Evolutionary conservation across 2,329 filamentous ascomycete species (phyloP), one percentile per base, ranked within the genome.

Genomic region (Claviceps fusiformis): DNA sequence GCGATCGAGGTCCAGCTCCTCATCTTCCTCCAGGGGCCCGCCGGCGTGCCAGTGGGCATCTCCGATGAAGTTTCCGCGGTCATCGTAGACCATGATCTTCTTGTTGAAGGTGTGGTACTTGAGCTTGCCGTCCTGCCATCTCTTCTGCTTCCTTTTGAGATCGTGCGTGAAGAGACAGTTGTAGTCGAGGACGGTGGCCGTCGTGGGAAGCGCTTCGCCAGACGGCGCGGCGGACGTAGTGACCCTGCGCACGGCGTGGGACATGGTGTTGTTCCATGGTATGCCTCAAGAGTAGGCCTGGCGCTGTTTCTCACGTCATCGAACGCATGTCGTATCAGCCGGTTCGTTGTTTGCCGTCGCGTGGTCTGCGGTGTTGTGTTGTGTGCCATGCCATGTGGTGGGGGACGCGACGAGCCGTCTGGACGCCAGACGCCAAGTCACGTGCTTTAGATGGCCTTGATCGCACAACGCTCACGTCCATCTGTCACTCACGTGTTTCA

Each of bases 31-130:
- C 27, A 95, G 72, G n/a, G 80, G 78, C 43, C 77, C 78, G 53
- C 80, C 78, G 49, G 83, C 77, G 47, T 82, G 82, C 84, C 87
- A 93, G 69, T 95, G 89, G 37, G 83, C 81, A 67, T 95, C 91
- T 3, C 90, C 91, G 33, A 96, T 78, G 60, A 85, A 89, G 66
- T 91, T 89, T 0, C 87, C 82, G 2, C 80, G 75, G 50, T 88
- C 83, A 67, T 95, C 90, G 63, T 93, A 92, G 7, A 95, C 87
- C 88, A 96, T 95, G 57, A 93, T 75, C 5, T 89, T 83, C 65
- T 84, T 88, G 72, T 96, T 96, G 79, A 95, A 95, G 0, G 87
- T 86, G 65, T 96, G 91, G 60, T 86, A 95, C 60, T 86, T 87
- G 58, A 96, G 79, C 53, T 83, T 83, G 41, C 92, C 91, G 83